These are phyloP conservation scores for Porcisia hertigi DNA, from an alignment of 208 protist species.

Conservation along the genomic window DNA sequence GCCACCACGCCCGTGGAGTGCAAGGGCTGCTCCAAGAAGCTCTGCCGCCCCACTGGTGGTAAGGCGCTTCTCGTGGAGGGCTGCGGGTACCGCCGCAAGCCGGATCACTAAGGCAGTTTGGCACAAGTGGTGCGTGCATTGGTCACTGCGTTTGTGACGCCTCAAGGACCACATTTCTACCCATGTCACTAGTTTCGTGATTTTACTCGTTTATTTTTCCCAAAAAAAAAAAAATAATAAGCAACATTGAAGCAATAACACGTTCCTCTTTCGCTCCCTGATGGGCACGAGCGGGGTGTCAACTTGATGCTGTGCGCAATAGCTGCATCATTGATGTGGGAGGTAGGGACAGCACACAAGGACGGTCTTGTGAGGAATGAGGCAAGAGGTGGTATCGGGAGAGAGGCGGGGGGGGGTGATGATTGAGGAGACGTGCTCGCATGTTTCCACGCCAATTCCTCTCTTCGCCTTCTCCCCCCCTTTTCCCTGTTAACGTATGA, in stretches of 20 bases:
- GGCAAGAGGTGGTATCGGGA: too few relatives aligned
- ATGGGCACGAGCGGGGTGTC: not conserved
- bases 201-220: not conserved
- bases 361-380: too few relatives aligned
- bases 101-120: constrained; percentile 74
- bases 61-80: constrained; percentile 96
- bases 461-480: too few relatives aligned
- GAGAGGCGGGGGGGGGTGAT: too few relatives aligned
- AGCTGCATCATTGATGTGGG: not conserved
- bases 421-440: too few relatives aligned
- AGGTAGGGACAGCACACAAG: too few relatives aligned
- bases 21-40: constrained; percentile 93
- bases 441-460: too few relatives aligned
- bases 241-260: not conserved
- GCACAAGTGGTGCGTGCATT: not conserved
- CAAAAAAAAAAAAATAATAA: not conserved
- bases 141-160: not conserved
- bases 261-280: not conserved
- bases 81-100: constrained; percentile 96
- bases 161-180: not conserved
- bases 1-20: constrained; percentile 97
- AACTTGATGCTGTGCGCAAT: not conserved
- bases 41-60: constrained; percentile 98
- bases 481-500: too few relatives aligned
- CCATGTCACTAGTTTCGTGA: not conserved